phyloP scores from a whole-genome alignment of 1,284 basidiomycete genomes.

The Gymnopus androsaceus region DNA sequence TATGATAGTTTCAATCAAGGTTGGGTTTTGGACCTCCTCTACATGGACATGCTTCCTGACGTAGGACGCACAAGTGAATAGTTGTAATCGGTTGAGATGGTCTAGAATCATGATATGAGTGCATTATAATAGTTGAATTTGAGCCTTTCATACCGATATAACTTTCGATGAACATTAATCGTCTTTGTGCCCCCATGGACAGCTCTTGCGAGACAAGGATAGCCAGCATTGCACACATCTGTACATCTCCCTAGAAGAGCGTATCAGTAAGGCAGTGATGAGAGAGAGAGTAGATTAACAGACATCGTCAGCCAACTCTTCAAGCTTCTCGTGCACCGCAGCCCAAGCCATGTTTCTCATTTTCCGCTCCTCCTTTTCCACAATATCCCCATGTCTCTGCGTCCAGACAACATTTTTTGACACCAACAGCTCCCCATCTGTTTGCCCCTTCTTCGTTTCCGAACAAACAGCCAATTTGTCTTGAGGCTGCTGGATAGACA shows the following conservation, averaged over 20 bases:
- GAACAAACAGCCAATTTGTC: slow-evolving; percentile 30
- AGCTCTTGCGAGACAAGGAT: slow-evolving; percentile 62
- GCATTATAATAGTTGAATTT: background rate
- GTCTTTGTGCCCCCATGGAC: slow-evolving; percentile 41
- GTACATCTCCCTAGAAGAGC: slow-evolving; percentile 62
- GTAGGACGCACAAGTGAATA: slow-evolving; percentile 69
- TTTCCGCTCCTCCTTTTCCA: slow-evolving; percentile 52
- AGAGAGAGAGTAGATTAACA: slow-evolving; percentile 13
- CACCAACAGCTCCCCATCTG: background rate
- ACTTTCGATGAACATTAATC: slow-evolving; percentile 60
- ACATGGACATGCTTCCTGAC: slow-evolving; percentile 61
- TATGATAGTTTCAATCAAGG: slow-evolving; percentile 66
- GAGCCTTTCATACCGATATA: slow-evolving; percentile 58
- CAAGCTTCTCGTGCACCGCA: slow-evolving; percentile 56
- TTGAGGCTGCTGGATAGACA: slow-evolving; percentile 19
- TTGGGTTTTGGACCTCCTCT: slow-evolving; percentile 50
- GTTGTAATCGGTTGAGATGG: slow-evolving; percentile 55
- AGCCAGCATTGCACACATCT: slow-evolving; percentile 72
- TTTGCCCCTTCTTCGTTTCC: slow-evolving; percentile 21
- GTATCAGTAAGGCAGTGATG: background rate
- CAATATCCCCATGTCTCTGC: slow-evolving; percentile 30
- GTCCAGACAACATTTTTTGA: slow-evolving; percentile 1
- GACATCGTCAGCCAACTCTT: slow-evolving; percentile 65
- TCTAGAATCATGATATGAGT: slow-evolving; percentile 40
- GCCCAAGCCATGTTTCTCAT: slow-evolving; percentile 58